Evolutionary conservation across 1,139 yeast species (phyloP), one percentile per base, ranked within the genome.

Genomic region (Protomyces inouyei): DNA sequence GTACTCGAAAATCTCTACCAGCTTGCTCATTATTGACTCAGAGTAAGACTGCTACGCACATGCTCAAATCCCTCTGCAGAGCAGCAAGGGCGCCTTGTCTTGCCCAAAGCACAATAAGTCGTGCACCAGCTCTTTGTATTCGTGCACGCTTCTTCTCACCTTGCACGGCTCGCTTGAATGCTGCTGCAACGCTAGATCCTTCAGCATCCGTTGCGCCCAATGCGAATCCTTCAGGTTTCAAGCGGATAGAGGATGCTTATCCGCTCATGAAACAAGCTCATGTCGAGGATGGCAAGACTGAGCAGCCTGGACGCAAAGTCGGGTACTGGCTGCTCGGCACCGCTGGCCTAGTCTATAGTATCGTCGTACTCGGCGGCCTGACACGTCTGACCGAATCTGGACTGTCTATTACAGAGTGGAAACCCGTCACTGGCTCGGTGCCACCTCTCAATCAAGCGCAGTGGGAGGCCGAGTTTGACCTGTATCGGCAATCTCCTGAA

Each of bases 361-460:
- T 95, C 67, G 98, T 93, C 16, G 87, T 95, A n/a, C 80, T 95
- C 4, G 99, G 98, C 60, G 99, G 99, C 0, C 80, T 95, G 61
- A 95, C 98, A 0, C 82, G 99, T 71, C 80, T 95, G 57, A 95
- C 98, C 0, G 98, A 95, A 74, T 88, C 96, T 1, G 99, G 98
- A 0, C 79, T 95, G 59, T 88, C 96, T 57, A 95, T 95, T 73
- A 93, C 98, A 0, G 98, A 95, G 75, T 95, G 99, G 99, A 89
- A 86, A 74, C 99, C 99, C 0, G 92, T 95, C 38, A 91, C 98
- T 0, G 99, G 99, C 52, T 78, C 95, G 2, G 75, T 95, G 21
- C 98, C 98, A 4, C 98, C 98, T 0, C 73, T 88, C 72, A 83
- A 78, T 64, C 85, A 88, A 72, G 77, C 77, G 56, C 92, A 92